These are phyloP conservation scores for Pleurotus djamor DNA, from an alignment of 768 basidiomycete genomes.

Conservation along the genomic window DNA sequence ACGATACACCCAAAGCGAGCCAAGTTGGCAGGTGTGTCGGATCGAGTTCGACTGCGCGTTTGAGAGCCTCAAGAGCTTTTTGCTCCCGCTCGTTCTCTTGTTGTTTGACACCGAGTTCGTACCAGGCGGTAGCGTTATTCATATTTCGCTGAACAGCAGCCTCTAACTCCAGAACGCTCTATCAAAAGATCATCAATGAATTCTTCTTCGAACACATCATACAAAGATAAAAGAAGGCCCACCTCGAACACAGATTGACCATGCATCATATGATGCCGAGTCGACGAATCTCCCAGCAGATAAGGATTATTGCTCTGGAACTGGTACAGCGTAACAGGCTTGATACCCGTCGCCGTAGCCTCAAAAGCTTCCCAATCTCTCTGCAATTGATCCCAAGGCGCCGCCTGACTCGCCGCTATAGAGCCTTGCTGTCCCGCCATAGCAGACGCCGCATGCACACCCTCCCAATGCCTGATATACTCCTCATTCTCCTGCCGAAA, in stretches of 20 bases:
- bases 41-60: constrained; percentile 79
- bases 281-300: constrained; percentile 56
- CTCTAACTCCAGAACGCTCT: constrained; percentile 89
- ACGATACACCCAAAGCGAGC: constrained; percentile 88
- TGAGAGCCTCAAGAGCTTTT: constrained; percentile 84
- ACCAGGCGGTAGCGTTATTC: constrained; percentile 77
- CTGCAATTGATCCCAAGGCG: constrained; percentile 68
- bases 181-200: constrained; percentile 16
- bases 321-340: constrained; percentile 53
- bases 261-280: constrained; percentile 45
- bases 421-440: constrained; percentile 8
- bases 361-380: constrained; percentile 82
- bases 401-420: constrained; percentile 20
- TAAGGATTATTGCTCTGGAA: constrained; percentile 84
- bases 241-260: constrained; percentile 42
- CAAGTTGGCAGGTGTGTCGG: constrained; percentile 75
- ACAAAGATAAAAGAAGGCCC: constrained; percentile 9
- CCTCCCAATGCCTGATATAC: constrained; percentile 60
- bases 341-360: constrained; percentile 66
- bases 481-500: constrained; percentile 70
- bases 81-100: constrained; percentile 97
- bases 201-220: constrained; percentile 6
- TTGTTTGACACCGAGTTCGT: constrained; percentile 90
- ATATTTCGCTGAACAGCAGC: constrained; percentile 83
- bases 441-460: constrained; percentile 24